Percentiles rank a stretch among this genome's conserved stretches.
These are phyloP conservation scores for Oryza nivara DNA, from an alignment of 176 grass and related monocot genomes.

Conservation along the genomic window DNA sequence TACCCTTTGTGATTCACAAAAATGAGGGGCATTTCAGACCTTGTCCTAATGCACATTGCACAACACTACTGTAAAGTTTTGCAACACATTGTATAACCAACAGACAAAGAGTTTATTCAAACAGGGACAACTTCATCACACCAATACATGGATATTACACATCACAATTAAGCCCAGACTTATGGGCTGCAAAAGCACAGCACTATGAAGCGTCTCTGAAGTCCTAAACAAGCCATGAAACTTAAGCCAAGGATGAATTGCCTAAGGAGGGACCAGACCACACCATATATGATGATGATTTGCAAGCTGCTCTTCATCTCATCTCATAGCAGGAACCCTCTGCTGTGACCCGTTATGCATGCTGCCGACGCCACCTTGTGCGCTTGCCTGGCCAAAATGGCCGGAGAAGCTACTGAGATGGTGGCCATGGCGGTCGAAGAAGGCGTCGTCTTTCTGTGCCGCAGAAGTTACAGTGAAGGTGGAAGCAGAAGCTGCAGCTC, in stretches of 20 bases:
- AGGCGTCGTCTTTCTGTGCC: conserved; percentile 19
- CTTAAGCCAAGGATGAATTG: conserved; percentile 88
- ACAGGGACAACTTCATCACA: conserved; percentile 26
- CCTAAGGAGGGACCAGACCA: conserved; percentile 38
- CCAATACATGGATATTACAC: not conserved
- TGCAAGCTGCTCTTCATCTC: not conserved
- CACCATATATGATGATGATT: not conserved
- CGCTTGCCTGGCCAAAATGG: conserved; percentile 30
- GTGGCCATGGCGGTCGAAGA: conserved; percentile 42
- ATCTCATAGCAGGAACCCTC: conserved; percentile 41
- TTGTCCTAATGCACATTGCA: not conserved
- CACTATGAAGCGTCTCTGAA: conserved; percentile 10
- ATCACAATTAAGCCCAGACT: conserved; percentile 14
- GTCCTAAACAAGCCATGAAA: conserved; percentile 32
- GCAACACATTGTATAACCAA: conserved; percentile 2
- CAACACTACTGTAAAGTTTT: not conserved
- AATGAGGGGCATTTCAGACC: too few species aligned
- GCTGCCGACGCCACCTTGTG: conserved; percentile 15
- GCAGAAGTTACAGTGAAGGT: conserved; percentile 29
- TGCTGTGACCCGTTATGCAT: conserved; percentile 16
- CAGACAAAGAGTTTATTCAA: not conserved
- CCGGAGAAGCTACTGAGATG: conserved; percentile 44
- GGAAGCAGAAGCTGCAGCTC: conserved; percentile 15
- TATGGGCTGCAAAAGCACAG: conserved; percentile 30
- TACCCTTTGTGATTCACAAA: too few species aligned